Percentiles rank a stretch among this genome's conserved stretches.
These are phyloP conservation scores for Puya raimondii DNA, from an alignment of 176 grass and related monocot species.

Conservation along the genomic window DNA sequence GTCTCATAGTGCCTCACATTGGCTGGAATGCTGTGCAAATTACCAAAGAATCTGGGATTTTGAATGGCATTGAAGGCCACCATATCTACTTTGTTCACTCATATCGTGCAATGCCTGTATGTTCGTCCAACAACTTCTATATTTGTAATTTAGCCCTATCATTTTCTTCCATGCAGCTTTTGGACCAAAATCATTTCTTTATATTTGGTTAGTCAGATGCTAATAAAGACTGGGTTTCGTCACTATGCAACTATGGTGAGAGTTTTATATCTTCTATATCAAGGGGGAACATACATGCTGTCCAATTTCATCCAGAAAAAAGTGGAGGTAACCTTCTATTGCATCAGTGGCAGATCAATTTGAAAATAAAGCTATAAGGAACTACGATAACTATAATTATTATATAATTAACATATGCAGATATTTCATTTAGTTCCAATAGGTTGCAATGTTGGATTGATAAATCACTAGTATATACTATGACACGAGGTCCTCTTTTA, in stretches of 20 bases:
- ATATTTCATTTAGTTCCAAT: too few relatives aligned
- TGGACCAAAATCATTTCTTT: conserved; percentile 33
- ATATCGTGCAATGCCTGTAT: conserved; percentile 65
- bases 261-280: conserved; percentile 90
- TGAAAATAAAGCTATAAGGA: neutral
- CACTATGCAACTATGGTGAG: conserved; percentile 69
- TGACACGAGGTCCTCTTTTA: too few relatives aligned
- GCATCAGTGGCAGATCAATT: neutral
- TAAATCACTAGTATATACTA: too few relatives aligned
- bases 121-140: neutral
- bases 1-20: conserved; percentile 91
- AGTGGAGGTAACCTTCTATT: conserved; percentile 62
- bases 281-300: conserved; percentile 77
- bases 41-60: conserved; percentile 69
- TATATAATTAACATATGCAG: too few relatives aligned
- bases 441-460: too few relatives aligned
- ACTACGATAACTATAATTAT: neutral
- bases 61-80: conserved; percentile 60
- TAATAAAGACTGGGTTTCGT: conserved; percentile 85
- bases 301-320: conserved; percentile 98
- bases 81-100: conserved; percentile 99
- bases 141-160: conserved; percentile 11
- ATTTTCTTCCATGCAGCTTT: neutral
- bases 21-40: conserved; percentile 85
- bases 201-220: conserved; percentile 67